A percentile compares a stretch with the other conserved stretches of the same genome.
These are phyloP conservation scores for Sicyos edulis DNA, from an alignment of 306 rosid genomes.

Conservation along the genomic window DNA sequence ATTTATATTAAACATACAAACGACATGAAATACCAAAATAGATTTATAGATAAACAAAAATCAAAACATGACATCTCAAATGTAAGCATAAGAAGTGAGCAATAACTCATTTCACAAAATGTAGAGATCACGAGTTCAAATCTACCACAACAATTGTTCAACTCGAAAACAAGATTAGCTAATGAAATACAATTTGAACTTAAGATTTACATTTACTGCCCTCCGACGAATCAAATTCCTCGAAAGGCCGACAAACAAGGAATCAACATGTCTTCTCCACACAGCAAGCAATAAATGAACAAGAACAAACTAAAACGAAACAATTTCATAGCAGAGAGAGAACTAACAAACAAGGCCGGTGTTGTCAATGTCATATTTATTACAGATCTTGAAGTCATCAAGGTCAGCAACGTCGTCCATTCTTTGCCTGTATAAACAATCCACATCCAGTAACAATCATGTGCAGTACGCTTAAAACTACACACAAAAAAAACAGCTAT, in stretches of 20 bases:
- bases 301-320: slow-evolving; percentile 11
- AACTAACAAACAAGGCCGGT: slow-evolving; percentile 92
- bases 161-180: background rate
- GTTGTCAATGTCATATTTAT: slow-evolving; percentile 71
- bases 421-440: slow-evolving; percentile 59
- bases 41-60: background rate
- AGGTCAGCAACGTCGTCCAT: slow-evolving; percentile 49
- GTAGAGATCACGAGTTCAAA: too few species aligned
- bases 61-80: background rate
- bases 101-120: too few species aligned
- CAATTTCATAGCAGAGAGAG: slow-evolving; percentile 16
- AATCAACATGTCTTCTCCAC: background rate
- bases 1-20: background rate
- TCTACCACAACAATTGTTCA: too few species aligned
- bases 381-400: slow-evolving; percentile 71
- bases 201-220: too few species aligned
- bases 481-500: background rate
- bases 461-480: background rate
- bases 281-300: slow-evolving; percentile 8
- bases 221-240: background rate
- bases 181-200: background rate
- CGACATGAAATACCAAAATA: background rate
- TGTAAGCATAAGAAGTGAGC: background rate
- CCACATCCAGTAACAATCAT: slow-evolving; percentile 1
- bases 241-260: slow-evolving; percentile 9